These are phyloP conservation scores for Ogataea haglerorum DNA, from an alignment of 805 yeast genomes.

Conservation along the genomic window DNA sequence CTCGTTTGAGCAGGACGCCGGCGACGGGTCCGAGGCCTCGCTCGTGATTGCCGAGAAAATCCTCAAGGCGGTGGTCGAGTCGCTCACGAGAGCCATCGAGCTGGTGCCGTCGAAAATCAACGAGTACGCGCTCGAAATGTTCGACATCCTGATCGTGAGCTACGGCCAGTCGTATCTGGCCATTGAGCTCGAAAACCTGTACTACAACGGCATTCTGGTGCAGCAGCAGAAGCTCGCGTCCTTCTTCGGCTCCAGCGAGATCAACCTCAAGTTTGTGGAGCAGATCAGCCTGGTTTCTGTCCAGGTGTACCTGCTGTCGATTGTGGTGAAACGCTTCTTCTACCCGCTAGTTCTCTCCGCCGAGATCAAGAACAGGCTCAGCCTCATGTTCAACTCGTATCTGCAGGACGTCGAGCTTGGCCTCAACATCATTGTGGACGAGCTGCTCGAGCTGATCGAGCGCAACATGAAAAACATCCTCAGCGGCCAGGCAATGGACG, in stretches of 20 bases:
- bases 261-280: conserved; percentile 20
- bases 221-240: conserved; percentile 28
- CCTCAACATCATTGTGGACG: conserved; percentile 60
- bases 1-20: conserved; percentile 11
- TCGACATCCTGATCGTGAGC: conserved; percentile 64
- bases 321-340: conserved; percentile 69
- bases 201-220: conserved; percentile 30
- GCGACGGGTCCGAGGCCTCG: conserved; percentile 28
- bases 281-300: conserved; percentile 25
- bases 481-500: conserved; percentile 65
- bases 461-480: conserved; percentile 48
- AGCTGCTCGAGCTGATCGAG: conserved; percentile 51
- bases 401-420: conserved; percentile 49
- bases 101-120: conserved; percentile 60
- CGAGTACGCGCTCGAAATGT: conserved; percentile 59
- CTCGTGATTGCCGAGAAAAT: conserved; percentile 56
- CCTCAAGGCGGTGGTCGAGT: conserved; percentile 69
- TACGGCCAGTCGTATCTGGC: conserved; percentile 75
- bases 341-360: conserved; percentile 57
- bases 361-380: conserved; percentile 15
- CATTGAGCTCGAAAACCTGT: conserved; percentile 68
- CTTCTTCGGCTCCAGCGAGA: conserved; percentile 24
- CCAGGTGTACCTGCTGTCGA: conserved; percentile 57
- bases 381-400: conserved; percentile 25
- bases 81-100: conserved; percentile 74